A percentile compares a stretch with the other conserved stretches of the same genome.
Evolutionary conservation across 768 basidiomycete species (phyloP).

Genomic region (Boletus patriciae): DNA sequence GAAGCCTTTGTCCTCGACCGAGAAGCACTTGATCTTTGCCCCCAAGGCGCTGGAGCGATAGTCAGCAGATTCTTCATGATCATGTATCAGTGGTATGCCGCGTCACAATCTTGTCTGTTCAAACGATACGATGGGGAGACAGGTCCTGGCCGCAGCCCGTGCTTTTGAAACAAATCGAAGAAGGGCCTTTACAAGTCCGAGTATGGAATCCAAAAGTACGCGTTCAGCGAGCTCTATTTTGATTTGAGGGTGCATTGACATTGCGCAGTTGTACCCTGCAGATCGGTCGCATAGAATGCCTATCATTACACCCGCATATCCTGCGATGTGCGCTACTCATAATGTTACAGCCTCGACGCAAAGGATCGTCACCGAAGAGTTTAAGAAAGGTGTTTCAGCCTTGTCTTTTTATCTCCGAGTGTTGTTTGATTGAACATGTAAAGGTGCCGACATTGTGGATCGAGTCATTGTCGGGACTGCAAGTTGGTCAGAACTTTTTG

Average conservation of each 20-base stretch:
- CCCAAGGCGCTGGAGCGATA: conserved; percentile 75
- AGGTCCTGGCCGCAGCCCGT: conserved; percentile 99
- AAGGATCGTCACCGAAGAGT: conserved; percentile 94
- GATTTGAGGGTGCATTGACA: neutral
- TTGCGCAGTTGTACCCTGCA: conserved; percentile 76
- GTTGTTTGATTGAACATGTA: conserved; percentile 14
- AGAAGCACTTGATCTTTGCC: too few species aligned
- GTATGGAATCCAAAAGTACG: conserved; percentile 97
- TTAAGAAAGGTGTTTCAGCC: conserved; percentile 70
- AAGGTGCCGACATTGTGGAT: conserved; percentile 92
- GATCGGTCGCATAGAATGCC: conserved; percentile 98
- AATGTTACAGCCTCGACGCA: conserved; percentile 96
- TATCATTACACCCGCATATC: conserved; percentile 98
- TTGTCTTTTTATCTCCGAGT: neutral
- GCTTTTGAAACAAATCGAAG: conserved; percentile 94
- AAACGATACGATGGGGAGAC: conserved; percentile 12
- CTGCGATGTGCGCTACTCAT: conserved; percentile 98
- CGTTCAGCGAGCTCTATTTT: neutral
- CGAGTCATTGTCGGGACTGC: conserved; percentile 82
- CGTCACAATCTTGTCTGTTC: conserved; percentile 1
- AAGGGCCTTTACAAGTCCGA: conserved; percentile 87
- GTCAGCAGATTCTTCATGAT: conserved; percentile 98
- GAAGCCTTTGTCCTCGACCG: too few species aligned
- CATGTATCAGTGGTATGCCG: conserved; percentile 90
- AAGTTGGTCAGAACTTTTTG: conserved; percentile 91